A percentile compares a stretch with the other conserved stretches of the same genome.
phyloP scores from a whole-genome alignment of 1,139 yeast genomes.

The Candida pseudoviswanathii region DNA sequence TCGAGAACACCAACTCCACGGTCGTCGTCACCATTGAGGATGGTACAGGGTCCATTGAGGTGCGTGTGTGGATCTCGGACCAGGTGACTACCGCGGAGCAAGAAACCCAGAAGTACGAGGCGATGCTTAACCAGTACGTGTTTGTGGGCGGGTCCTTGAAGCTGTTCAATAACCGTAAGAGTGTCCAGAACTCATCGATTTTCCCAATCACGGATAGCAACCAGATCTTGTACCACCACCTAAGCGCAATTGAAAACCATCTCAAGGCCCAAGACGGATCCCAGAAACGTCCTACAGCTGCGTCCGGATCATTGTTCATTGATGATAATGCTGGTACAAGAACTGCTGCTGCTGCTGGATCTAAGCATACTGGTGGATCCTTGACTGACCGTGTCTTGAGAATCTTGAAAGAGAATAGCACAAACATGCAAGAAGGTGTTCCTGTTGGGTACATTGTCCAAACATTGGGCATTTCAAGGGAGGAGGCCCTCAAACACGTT shows the following conservation, averaged over 20 bases:
- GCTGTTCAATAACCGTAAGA: constrained; percentile 67
- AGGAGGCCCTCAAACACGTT: constrained; percentile 51
- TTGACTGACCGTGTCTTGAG: constrained; percentile 47
- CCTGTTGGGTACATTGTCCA: constrained; percentile 64
- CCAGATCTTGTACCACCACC: constrained; percentile 73
- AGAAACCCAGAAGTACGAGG: constrained; percentile 35
- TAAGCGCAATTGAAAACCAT: constrained; percentile 70
- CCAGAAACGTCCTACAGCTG: constrained; percentile 2
- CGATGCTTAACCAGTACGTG: constrained; percentile 52
- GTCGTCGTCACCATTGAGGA: constrained; percentile 70
- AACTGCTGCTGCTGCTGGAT: neutral
- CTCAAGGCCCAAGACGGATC: constrained; percentile 50
- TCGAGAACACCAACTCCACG: constrained; percentile 56
- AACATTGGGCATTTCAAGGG: constrained; percentile 50
- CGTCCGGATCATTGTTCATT: constrained; percentile 43
- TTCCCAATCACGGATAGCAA: constrained; percentile 67
- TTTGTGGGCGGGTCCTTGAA: constrained; percentile 72
- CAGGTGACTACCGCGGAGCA: constrained; percentile 38
- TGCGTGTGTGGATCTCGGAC: constrained; percentile 71
- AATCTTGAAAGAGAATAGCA: constrained; percentile 53
- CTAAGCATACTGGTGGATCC: constrained; percentile 23
- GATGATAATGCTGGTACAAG: constrained; percentile 17
- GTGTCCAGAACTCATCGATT: constrained; percentile 65
- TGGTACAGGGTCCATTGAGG: constrained; percentile 78
- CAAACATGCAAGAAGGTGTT: constrained; percentile 72